A percentile compares a stretch with the other conserved stretches of the same genome.
These are phyloP conservation scores for Mariannaea sp. DNA, from an alignment of 2,329 filamentous ascomycete species.

Conservation along the genomic window DNA sequence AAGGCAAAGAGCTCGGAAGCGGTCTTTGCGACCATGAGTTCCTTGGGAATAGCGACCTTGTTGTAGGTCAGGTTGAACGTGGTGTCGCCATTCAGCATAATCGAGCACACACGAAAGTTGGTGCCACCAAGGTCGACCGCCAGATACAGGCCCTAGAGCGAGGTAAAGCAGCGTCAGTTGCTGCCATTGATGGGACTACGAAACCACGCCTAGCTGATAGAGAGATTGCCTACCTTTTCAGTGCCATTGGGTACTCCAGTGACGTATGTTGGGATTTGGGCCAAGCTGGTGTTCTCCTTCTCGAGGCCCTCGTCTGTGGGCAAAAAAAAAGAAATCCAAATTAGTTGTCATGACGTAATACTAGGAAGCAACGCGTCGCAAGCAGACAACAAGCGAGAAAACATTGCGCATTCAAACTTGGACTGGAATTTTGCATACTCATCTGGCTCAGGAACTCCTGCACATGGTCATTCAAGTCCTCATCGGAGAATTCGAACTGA, in stretches of 20 bases:
- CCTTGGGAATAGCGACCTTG: conserved; percentile 87
- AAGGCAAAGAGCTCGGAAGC: conserved; percentile 89
- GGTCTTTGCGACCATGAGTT: conserved; percentile 88
- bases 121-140: conserved; percentile 98
- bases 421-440: conserved; percentile 51
- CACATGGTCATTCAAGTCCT: conserved; percentile 79
- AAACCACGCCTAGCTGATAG: not conserved
- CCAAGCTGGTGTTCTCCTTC: conserved; percentile 79
- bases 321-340: conserved; percentile 22
- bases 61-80: conserved; percentile 93
- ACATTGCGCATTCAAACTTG: conserved; percentile 9
- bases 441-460: conserved; percentile 87
- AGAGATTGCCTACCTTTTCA: conserved; percentile 80
- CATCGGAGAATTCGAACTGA: conserved; percentile 83
- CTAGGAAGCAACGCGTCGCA: conserved; percentile 12
- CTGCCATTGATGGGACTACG: not conserved
- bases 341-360: conserved; percentile 16
- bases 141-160: conserved; percentile 80
- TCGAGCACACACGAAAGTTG: conserved; percentile 97
- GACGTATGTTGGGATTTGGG: conserved; percentile 97
- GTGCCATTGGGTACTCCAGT: conserved; percentile 95
- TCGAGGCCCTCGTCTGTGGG: conserved; percentile 76
- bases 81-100: conserved; percentile 89
- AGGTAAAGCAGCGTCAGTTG: conserved; percentile 16
- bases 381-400: conserved; percentile 1